Percentiles rank a stretch among this genome's conserved stretches.
Evolutionary conservation across 1,284 basidiomycete species (phyloP).

Genomic region (Sanguinoderma infundibulare): DNA sequence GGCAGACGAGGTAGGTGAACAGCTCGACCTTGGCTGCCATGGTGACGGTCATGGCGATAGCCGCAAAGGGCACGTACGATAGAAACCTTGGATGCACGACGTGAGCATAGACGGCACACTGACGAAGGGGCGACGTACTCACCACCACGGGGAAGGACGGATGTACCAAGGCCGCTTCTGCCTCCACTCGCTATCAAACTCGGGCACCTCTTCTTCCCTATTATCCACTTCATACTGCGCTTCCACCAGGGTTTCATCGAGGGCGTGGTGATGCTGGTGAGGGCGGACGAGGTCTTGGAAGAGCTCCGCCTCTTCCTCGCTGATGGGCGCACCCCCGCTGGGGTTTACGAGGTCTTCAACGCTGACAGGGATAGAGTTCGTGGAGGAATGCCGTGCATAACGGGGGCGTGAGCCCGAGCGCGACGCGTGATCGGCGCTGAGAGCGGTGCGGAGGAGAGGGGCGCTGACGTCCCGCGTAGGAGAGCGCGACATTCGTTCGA

Average conservation of each 20-base stretch:
- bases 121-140: constrained; percentile 27
- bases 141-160: constrained; percentile 73
- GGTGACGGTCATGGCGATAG: constrained; percentile 57
- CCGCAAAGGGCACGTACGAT: constrained; percentile 52
- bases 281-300: constrained; percentile 52
- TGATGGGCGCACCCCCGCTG: constrained; percentile 44
- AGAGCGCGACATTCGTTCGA: constrained; percentile 25
- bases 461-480: constrained; percentile 16
- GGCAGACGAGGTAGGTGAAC: constrained; percentile 36
- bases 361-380: constrained; percentile 28
- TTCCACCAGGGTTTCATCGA: constrained; percentile 42
- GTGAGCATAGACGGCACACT: not conserved
- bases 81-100: constrained; percentile 53
- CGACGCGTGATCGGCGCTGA: constrained; percentile 11
- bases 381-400: constrained; percentile 25
- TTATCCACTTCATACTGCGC: constrained; percentile 25
- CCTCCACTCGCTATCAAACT: constrained; percentile 33
- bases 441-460: constrained; percentile 13
- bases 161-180: constrained; percentile 66
- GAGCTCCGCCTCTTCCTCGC: constrained; percentile 50
- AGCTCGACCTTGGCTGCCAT: constrained; percentile 68
- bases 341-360: constrained; percentile 47
- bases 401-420: constrained; percentile 31
- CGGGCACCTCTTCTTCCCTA: constrained; percentile 30
- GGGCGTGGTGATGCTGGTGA: constrained; percentile 41